phyloP scores from a whole-genome alignment of 2,329 filamentous ascomycete genomes.

The Nemania sp. region DNA sequence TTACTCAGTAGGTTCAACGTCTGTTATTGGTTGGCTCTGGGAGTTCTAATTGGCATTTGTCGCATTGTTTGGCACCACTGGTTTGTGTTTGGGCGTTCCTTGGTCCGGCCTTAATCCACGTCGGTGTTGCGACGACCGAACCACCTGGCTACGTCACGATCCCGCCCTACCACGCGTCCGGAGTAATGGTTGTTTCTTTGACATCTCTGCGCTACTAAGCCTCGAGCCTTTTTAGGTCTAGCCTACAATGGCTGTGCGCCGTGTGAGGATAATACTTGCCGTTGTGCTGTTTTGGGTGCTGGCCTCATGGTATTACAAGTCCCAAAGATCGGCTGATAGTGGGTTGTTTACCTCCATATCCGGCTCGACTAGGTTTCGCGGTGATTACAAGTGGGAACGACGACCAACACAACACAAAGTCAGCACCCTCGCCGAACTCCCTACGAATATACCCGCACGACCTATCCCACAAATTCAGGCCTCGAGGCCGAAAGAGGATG shows the following conservation, averaged over 20 bases:
- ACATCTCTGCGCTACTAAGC: constrained; percentile 8
- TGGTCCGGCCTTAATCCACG: constrained; percentile 7
- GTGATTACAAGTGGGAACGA: constrained; percentile 50
- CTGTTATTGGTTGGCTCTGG: not conserved
- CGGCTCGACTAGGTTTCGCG: constrained; percentile 20
- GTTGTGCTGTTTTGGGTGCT: constrained; percentile 49
- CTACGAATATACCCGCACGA: constrained; percentile 56
- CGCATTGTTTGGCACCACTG: not conserved
- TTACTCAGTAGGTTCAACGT: not conserved
- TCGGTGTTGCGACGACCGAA: constrained; percentile 12
- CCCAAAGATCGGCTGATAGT: constrained; percentile 36
- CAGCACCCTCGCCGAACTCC: constrained; percentile 51
- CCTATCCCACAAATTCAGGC: constrained; percentile 71
- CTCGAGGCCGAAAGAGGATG: constrained; percentile 61
- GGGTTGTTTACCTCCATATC: constrained; percentile 37
- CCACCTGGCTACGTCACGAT: constrained; percentile 20
- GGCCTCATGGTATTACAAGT: constrained; percentile 51
- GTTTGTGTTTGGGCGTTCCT: constrained; percentile 4
- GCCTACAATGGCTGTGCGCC: constrained; percentile 49
- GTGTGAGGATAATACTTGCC: constrained; percentile 48
- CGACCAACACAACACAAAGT: constrained; percentile 54
- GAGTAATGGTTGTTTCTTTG: constrained; percentile 31
- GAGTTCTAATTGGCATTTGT: not conserved
- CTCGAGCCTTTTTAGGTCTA: constrained; percentile 18
- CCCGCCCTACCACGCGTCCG: constrained; percentile 5